Conservation (phyloP, 257 asterid genomes). For the Gynochthodes officinalis region DNA sequence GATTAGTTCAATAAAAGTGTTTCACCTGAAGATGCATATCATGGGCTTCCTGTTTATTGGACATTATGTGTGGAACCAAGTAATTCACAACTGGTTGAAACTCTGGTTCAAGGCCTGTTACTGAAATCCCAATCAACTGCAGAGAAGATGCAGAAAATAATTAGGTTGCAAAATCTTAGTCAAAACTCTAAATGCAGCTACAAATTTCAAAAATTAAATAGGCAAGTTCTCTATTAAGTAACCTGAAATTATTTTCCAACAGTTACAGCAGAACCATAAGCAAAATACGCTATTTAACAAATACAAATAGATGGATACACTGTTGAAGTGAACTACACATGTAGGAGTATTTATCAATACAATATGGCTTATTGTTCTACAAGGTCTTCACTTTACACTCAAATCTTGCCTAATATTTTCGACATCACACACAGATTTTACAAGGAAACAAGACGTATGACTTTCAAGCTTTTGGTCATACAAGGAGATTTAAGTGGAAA, state of each 20-base stretch:
- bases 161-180: conserved; percentile 4
- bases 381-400: too few species aligned
- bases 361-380: too few species aligned
- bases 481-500: too few species aligned
- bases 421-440: too few species aligned
- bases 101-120: conserved; percentile 87
- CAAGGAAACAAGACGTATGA: too few species aligned
- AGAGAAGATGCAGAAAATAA: conserved; percentile 22
- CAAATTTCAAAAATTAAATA: conserved; percentile 3
- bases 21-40: conserved; percentile 93
- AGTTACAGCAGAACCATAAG: background rate
- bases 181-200: conserved; percentile 17
- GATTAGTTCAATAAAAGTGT: conserved; percentile 13
- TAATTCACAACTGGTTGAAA: conserved; percentile 79
- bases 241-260: background rate
- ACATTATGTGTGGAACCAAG: conserved; percentile 73
- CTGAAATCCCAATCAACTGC: conserved; percentile 87
- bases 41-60: conserved; percentile 72
- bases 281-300: too few species aligned
- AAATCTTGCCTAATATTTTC: too few species aligned
- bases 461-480: too few species aligned
- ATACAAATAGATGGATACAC: too few species aligned
- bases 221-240: too few species aligned
- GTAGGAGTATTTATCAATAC: too few species aligned
- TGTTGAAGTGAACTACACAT: too few species aligned